Evolutionary conservation across 768 basidiomycete species (phyloP), one percentile per base, ranked within the genome.

Genomic region (Rhodotorula sphaerocarpa): DNA sequence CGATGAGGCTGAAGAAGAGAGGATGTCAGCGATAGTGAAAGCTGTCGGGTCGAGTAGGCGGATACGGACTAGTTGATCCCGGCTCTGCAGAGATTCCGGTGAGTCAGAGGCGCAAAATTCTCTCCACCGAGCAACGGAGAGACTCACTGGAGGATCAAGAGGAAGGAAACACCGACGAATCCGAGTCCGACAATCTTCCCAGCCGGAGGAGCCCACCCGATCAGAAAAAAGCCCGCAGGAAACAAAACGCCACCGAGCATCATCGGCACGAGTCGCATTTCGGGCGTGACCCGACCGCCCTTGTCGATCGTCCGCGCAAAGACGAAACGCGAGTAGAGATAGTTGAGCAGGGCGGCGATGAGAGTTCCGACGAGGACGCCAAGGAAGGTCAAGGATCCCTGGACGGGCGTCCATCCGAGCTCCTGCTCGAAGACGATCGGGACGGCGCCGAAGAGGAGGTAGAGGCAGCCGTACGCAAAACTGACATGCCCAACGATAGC

Each of bases 181-280:
- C 11, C 73, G 75, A n/a, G 73, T 25, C n/a, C 75, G 54, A 34
- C 60, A 57, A 27, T 72, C 71, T 61, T 71, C 69, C 73, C 72
- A 70, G 53, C 71, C 3, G 66, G 42, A 2, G 63, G 55, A 14
- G 72, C 72, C 74, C 74, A 75, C 11, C 74, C 74, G 20, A 74
- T 65, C 30, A 75, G 43, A 41, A 59, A 47, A 50, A 61, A 71
- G 11, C 70, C 76, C 46, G 74, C 65, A 0, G 75, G 75, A 61
- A 77, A 75, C 18, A 64, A 28, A 36, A 75, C 54, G 18, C 70
- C 63, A 11, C 76, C 76, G 15, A 76, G 41, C 73, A 75, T 74
- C 76, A 76, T 77, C 1, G 75, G 74, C 1, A 72, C 73, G 10
- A 76, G 65, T 44, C 75, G 60, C 53, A 69, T 61, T 57, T 77